Evolutionary conservation across 2,329 filamentous ascomycete species (phyloP), one percentile per base, ranked within the genome.

Genomic region (Ophiostoma sp.): DNA sequence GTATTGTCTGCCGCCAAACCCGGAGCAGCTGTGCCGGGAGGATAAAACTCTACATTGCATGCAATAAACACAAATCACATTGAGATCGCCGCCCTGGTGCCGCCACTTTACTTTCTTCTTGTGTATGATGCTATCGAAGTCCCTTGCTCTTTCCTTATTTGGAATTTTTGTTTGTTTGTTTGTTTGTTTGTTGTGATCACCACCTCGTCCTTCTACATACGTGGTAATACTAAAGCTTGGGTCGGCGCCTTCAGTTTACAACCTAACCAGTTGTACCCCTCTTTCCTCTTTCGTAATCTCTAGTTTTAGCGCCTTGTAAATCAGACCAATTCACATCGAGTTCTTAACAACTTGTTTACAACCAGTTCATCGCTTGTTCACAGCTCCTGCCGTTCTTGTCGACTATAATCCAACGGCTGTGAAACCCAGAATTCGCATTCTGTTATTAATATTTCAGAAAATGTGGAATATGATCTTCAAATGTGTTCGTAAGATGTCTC

Each of bases 1-100:
- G 44, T 5, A 48, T 48, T 48, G 44, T 48, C 17, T 57, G 23
- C 10, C 52, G 23, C 10, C 52, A 27, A n/a, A 10, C 52, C 23
- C 52, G 10, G 23, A 57, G 52, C 23, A 57, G 52, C 52, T 57
- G 52, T 23, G 23, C 52, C 52, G 52, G 52, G 8, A 57, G 52
- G 52, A 57, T 27, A 3, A 13, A 23, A 57, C 27, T 52, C 15
- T 57, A 57, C 23, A 57, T 57, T 57, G 48, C 48, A 23, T 57
- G 52, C 52, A 27, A 57, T 57, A 27, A 57, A 57, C 52, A 57
- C 23, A 27, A 57, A 57, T 27, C 52, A 57, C 52, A 57, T 57
- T 57, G 23, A 57, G 52, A 57, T 57, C 52, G 52, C 10, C 23
- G 23, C 4, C 52, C 27, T 23, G 52, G 52, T n/a, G 10, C 52